Conservation (phyloP, 1,284 basidiomycete genomes). For the Coniophora puteana region DNA sequence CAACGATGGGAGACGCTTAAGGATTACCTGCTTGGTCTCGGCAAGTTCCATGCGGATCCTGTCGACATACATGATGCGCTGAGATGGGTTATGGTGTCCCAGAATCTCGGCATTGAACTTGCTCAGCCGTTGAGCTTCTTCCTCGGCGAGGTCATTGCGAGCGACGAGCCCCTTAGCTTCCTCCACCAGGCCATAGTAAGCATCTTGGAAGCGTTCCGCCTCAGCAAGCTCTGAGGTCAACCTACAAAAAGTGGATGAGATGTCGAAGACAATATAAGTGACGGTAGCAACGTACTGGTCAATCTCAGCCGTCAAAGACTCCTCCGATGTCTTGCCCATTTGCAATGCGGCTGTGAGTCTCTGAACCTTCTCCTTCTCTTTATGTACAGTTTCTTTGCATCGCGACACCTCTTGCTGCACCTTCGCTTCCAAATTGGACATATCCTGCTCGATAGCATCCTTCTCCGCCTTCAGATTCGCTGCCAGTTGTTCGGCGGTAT, state of each 20-base stretch:
- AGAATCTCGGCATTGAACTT: slow-evolving; percentile 76
- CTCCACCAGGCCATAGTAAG: slow-evolving; percentile 58
- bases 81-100: slow-evolving; percentile 69
- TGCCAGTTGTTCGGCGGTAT: slow-evolving; percentile 33
- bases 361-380: slow-evolving; percentile 47
- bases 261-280: background rate
- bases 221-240: slow-evolving; percentile 53
- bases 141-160: slow-evolving; percentile 70
- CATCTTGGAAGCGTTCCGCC: slow-evolving; percentile 60
- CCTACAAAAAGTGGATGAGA: slow-evolving; percentile 31
- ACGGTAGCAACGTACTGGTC: slow-evolving; percentile 46
- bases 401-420: slow-evolving; percentile 14
- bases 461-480: slow-evolving; percentile 21
- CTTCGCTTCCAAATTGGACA: slow-evolving; percentile 29
- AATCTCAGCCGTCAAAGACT: slow-evolving; percentile 56
- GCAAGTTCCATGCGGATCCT: slow-evolving; percentile 65
- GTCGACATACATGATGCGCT: slow-evolving; percentile 73
- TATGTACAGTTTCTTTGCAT: slow-evolving; percentile 36
- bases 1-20: background rate
- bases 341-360: slow-evolving; percentile 46
- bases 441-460: slow-evolving; percentile 20
- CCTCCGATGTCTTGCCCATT: slow-evolving; percentile 57
- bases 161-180: slow-evolving; percentile 60
- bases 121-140: slow-evolving; percentile 62
- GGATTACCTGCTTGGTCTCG: slow-evolving; percentile 63